Conservation (phyloP, 805 yeast species). For the Limtongozyma cylindracea region DNA sequence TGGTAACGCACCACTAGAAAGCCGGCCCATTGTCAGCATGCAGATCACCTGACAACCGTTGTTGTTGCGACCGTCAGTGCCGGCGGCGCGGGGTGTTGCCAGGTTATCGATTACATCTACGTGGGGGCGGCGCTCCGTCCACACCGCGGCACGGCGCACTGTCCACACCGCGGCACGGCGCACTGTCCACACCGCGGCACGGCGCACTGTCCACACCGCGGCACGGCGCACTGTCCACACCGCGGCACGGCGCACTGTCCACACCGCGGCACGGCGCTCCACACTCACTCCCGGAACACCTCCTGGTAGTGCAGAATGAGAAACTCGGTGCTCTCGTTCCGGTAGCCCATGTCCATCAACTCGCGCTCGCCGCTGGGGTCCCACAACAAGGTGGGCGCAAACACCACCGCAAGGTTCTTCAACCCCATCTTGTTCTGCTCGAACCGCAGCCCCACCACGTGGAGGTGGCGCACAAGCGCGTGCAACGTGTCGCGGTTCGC, state of each 20-base stretch:
- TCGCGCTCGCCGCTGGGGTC: conserved; percentile 64
- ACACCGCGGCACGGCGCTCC: conserved; percentile 1
- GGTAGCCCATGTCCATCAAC: conserved; percentile 57
- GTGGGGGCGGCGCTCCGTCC: too few relatives aligned
- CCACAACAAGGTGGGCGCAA: conserved; percentile 79
- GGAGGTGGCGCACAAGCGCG: conserved; percentile 37
- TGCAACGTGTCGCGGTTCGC: conserved; percentile 39
- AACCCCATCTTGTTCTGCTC: conserved; percentile 54
- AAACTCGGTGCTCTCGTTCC: conserved; percentile 59
- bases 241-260: conserved; percentile 1
- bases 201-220: too few relatives aligned
- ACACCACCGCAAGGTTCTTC: conserved; percentile 70
- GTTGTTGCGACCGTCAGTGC: too few relatives aligned
- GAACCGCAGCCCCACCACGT: conserved; percentile 24
- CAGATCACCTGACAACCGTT: too few relatives aligned
- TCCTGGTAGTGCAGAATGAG: conserved; percentile 22
- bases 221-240: too few relatives aligned
- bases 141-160: too few relatives aligned
- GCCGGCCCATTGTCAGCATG: too few relatives aligned
- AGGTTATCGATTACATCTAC: too few relatives aligned
- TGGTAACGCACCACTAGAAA: too few relatives aligned
- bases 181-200: too few relatives aligned
- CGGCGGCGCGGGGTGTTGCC: too few relatives aligned
- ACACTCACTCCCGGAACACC: conserved; percentile 7
- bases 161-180: too few relatives aligned